Evolutionary conservation across 805 yeast genomes (phyloP).

Genomic region (Pichia eremophila): DNA sequence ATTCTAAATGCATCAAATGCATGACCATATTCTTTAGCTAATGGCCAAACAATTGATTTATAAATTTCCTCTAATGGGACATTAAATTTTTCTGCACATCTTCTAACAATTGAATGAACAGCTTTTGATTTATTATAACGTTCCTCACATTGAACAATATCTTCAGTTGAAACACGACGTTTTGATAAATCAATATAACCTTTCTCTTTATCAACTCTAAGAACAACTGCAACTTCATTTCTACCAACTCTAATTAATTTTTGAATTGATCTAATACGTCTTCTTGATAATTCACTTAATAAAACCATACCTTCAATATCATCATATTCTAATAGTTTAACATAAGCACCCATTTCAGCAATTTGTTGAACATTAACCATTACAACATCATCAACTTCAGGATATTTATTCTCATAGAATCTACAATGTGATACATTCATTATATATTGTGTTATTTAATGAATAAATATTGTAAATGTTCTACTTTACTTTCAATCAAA

Average conservation of each 20-base stretch:
- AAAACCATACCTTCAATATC: slow-evolving; percentile 98
- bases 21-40: slow-evolving; percentile 90
- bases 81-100: slow-evolving; percentile 94
- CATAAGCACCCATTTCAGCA: slow-evolving; percentile 99
- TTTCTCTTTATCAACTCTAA: slow-evolving; percentile 97
- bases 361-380: slow-evolving; percentile 98
- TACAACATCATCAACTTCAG: slow-evolving; percentile 97
- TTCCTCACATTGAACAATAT: slow-evolving; percentile 94
- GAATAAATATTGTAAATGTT: no score
- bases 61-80: slow-evolving; percentile 79
- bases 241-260: slow-evolving; percentile 96
- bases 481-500: no score
- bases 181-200: slow-evolving; percentile 97
- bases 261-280: slow-evolving; percentile 97
- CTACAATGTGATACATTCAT: slow-evolving; percentile 91
- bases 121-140: slow-evolving; percentile 94
- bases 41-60: slow-evolving; percentile 92
- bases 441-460: slow-evolving; percentile 1
- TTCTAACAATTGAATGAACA: slow-evolving; percentile 95
- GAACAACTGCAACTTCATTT: slow-evolving; percentile 94
- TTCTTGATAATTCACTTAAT: slow-evolving; percentile 90
- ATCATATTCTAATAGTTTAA: slow-evolving; percentile 90
- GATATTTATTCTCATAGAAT: slow-evolving; percentile 95
- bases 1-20: slow-evolving; percentile 96
- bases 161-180: slow-evolving; percentile 97